phyloP scores from a whole-genome alignment of 768 basidiomycete genomes.

The Nidularia pulvinata region DNA sequence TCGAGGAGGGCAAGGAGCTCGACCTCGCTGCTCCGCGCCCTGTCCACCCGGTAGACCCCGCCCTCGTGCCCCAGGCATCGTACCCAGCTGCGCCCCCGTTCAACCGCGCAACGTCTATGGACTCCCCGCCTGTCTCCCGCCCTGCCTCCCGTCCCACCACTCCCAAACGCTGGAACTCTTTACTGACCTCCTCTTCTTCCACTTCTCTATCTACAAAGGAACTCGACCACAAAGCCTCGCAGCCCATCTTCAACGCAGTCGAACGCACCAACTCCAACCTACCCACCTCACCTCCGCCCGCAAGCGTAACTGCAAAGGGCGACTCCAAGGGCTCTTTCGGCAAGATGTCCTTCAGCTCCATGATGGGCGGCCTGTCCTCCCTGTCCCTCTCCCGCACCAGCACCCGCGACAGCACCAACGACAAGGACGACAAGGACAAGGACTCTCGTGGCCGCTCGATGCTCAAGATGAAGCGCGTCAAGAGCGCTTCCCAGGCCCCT shows the following conservation, averaged over 20 bases:
- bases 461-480: slow-evolving; percentile 39
- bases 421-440: slow-evolving; percentile 52
- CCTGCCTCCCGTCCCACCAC: slow-evolving; percentile 24
- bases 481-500: slow-evolving; percentile 49
- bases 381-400: slow-evolving; percentile 60
- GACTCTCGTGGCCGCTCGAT: slow-evolving; percentile 58
- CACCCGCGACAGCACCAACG: slow-evolving; percentile 36
- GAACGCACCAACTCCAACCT: not conserved
- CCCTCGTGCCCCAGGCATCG: slow-evolving; percentile 9
- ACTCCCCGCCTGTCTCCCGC: slow-evolving; percentile 22
- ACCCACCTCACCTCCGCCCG: too few species aligned
- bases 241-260: not conserved
- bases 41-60: slow-evolving; percentile 9
- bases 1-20: slow-evolving; percentile 23
- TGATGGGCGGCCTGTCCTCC: slow-evolving; percentile 71
- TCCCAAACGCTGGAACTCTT: slow-evolving; percentile 13
- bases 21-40: slow-evolving; percentile 6
- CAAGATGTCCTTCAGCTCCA: slow-evolving; percentile 62
- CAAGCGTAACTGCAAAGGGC: not conserved
- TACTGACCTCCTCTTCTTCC: not conserved
- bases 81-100: not conserved
- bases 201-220: too few species aligned
- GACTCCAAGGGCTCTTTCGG: slow-evolving; percentile 49
- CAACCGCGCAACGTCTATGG: slow-evolving; percentile 11
- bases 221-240: not conserved